phyloP scores from a whole-genome alignment of 805 yeast genomes.

The Sugiyamaella mastotermitis region DNA sequence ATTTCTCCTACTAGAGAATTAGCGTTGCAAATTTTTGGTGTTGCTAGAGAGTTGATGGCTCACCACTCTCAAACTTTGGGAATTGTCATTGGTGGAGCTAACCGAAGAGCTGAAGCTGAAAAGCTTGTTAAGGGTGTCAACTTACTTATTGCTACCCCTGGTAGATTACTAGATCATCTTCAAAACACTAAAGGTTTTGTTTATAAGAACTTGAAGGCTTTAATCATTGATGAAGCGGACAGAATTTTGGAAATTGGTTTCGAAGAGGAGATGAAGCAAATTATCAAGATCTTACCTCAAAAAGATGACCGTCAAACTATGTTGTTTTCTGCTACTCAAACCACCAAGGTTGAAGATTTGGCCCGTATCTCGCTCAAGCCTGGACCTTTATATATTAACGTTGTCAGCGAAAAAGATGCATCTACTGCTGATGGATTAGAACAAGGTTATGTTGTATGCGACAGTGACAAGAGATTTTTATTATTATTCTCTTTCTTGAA shows the following conservation, averaged over 20 bases:
- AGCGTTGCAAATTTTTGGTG: conserved; percentile 96
- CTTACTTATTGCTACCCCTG: conserved; percentile 93
- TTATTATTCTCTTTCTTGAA: conserved; percentile 88
- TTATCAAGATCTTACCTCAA: conserved; percentile 79
- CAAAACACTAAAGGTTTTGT: conserved; percentile 93
- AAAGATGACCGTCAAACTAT: conserved; percentile 90
- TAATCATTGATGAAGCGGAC: conserved; percentile 97
- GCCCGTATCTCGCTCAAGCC: conserved; percentile 93
- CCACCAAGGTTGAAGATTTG: conserved; percentile 96
- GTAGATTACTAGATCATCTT: conserved; percentile 90
- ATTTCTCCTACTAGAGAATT: conserved; percentile 97
- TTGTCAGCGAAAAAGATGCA: conserved; percentile 71
- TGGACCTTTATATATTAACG: conserved; percentile 92
- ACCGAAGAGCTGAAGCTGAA: conserved; percentile 95
- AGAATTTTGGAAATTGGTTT: conserved; percentile 96
- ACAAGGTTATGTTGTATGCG: conserved; percentile 98
- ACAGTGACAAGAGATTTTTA: conserved; percentile 88
- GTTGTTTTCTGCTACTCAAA: conserved; percentile 99
- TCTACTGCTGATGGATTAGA: conserved; percentile 97
- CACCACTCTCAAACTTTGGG: conserved; percentile 91
- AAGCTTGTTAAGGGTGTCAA: conserved; percentile 92
- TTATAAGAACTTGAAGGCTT: conserved; percentile 88
- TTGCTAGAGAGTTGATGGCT: conserved; percentile 89
- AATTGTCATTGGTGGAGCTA: conserved; percentile 97
- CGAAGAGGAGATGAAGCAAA: conserved; percentile 98